These are phyloP conservation scores for Bertia moriformis DNA, from an alignment of 2,329 filamentous ascomycete species.

Conservation along the genomic window DNA sequence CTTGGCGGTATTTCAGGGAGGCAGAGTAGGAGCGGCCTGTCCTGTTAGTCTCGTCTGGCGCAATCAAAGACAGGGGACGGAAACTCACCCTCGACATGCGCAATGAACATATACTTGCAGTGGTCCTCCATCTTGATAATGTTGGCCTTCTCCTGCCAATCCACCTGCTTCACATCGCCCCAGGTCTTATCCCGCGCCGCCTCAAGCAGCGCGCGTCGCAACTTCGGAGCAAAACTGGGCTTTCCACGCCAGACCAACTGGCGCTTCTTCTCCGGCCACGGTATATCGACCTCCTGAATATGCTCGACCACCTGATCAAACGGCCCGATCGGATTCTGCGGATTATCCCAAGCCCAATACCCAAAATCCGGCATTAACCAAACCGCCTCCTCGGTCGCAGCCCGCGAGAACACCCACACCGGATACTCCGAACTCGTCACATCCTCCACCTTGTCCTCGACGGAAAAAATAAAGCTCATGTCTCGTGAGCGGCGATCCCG, in stretches of 20 bases:
- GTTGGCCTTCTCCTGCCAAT: conserved; percentile 10
- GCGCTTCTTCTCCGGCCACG: conserved; percentile 10
- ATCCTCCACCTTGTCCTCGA: conserved; percentile 8
- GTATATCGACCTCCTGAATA: conserved; percentile 7
- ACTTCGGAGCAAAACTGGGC: conserved; percentile 11
- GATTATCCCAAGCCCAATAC: conserved; percentile 8
- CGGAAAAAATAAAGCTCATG: conserved; percentile 10
- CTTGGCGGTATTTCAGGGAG: conserved; percentile 14
- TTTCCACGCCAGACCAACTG: conserved; percentile 15
- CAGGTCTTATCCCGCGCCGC: conserved; percentile 9
- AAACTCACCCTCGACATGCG: conserved; percentile 12
- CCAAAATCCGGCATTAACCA: conserved; percentile 11
- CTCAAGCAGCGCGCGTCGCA: conserved; percentile 10
- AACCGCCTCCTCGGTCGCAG: conserved; percentile 7
- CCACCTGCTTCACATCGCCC: conserved; percentile 12
- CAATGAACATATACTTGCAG: conserved; percentile 11
- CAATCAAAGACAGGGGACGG: conserved; percentile 7
- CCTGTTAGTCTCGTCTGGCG: neutral
- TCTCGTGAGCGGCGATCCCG: conserved; percentile 8
- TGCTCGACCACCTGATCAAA: conserved; percentile 10
- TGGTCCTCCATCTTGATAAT: conserved; percentile 11
- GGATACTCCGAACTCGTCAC: conserved; percentile 7
- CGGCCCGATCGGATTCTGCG: conserved; percentile 8
- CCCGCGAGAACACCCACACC: conserved; percentile 10
- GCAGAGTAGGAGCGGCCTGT: neutral